Evolutionary conservation across 164 flowering plant genomes (phyloP).

Genomic region (Hamamelis virginiana): DNA sequence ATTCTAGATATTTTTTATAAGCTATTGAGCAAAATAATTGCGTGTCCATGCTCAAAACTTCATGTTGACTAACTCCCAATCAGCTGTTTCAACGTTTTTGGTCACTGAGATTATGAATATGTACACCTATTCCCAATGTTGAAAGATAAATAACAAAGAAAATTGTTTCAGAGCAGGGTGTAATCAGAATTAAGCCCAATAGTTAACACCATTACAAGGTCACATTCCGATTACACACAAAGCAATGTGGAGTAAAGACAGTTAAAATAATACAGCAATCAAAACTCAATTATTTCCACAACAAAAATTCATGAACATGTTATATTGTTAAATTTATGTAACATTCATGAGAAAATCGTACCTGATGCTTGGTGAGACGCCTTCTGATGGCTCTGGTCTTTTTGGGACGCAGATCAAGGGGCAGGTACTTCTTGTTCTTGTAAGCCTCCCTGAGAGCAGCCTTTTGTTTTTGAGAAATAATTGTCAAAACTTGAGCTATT

Average conservation of each 20-base stretch:
- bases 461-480: conserved; percentile 64
- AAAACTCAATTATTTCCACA: not conserved
- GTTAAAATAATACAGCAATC: not conserved
- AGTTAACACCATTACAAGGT: not conserved
- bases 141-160: not conserved
- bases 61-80: not conserved
- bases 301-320: not conserved
- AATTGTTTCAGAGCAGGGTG: not conserved
- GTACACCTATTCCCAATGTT: not conserved
- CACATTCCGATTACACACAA: not conserved
- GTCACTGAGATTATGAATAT: no score
- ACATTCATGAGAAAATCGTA: conserved; percentile 7
- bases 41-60: not conserved
- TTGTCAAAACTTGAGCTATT: conserved; percentile 66
- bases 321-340: not conserved
- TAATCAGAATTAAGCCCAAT: not conserved
- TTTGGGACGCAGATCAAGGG: conserved; percentile 73
- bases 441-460: conserved; percentile 57
- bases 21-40: not conserved
- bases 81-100: no score
- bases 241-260: no score
- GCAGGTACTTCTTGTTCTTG: conserved; percentile 65
- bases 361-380: conserved; percentile 67
- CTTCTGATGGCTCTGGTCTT: conserved; percentile 68
- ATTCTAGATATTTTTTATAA: not conserved